phyloP scores from a whole-genome alignment of 495 filamentous ascomycete genomes.

The Cercophora samala region DNA sequence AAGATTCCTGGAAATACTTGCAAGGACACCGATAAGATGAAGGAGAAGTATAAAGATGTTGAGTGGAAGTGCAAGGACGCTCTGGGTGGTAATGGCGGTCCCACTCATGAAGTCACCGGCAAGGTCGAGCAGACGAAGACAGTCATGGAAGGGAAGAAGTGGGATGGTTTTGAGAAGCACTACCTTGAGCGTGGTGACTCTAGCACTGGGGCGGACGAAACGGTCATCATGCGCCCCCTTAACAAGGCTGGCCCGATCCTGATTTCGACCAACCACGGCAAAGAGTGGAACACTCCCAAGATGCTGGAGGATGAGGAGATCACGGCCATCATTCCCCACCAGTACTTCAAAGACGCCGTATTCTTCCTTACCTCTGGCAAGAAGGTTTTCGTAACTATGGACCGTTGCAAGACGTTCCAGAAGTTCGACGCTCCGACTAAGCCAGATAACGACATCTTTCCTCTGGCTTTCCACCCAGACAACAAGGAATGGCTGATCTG shows the following conservation, averaged over 20 bases:
- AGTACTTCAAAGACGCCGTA: constrained; percentile 72
- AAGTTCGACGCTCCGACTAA: constrained; percentile 58
- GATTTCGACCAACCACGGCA: constrained; percentile 79
- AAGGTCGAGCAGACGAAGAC: constrained; percentile 56
- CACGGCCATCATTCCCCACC: constrained; percentile 65
- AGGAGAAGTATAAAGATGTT: constrained; percentile 58
- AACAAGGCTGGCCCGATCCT: constrained; percentile 50
- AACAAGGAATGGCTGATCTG: constrained; percentile 86
- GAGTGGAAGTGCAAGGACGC: constrained; percentile 54
- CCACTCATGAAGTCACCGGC: constrained; percentile 49
- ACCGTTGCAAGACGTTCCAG: constrained; percentile 67
- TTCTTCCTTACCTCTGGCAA: constrained; percentile 73
- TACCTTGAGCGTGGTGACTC: constrained; percentile 79
- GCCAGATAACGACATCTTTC: constrained; percentile 32
- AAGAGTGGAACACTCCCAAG: constrained; percentile 61
- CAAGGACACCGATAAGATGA: constrained; percentile 49
- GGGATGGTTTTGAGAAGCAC: constrained; percentile 58
- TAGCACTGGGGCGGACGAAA: constrained; percentile 67
- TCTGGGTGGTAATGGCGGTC: constrained; percentile 28
- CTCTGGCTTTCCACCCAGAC: constrained; percentile 73
- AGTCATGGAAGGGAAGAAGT: constrained; percentile 50
- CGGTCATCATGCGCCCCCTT: constrained; percentile 70
- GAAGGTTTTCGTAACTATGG: constrained; percentile 71
- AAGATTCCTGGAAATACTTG: constrained; percentile 90
- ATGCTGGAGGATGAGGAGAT: constrained; percentile 62